Evolutionary conservation across 1,284 basidiomycete species (phyloP).

Genomic region (Sporisorium graminicola): DNA sequence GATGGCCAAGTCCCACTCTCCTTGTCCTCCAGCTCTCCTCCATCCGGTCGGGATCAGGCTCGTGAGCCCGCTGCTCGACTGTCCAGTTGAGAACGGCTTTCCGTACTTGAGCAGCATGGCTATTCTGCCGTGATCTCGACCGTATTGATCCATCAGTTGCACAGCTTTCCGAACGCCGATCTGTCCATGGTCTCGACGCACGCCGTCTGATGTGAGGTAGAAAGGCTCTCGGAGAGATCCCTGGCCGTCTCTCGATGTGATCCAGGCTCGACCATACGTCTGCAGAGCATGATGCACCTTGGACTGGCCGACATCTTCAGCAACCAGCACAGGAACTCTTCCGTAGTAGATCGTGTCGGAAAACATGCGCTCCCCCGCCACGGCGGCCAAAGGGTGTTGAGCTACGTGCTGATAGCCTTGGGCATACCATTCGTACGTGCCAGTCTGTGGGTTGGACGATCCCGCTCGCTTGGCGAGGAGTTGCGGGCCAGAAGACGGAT

Average conservation of each 20-base stretch:
- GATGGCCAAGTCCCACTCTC: background rate
- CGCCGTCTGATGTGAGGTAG: background rate
- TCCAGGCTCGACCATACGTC: background rate
- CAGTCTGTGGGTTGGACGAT: background rate
- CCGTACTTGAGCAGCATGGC: slow-evolving; percentile 6
- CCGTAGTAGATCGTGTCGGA: background rate
- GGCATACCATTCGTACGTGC: background rate
- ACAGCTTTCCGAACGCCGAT: background rate
- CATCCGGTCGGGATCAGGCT: too few relatives aligned
- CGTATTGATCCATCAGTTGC: background rate
- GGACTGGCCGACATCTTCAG: background rate
- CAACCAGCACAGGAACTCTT: background rate
- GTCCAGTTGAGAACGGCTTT: background rate
- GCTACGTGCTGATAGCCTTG: background rate
- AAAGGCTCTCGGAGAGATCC: background rate
- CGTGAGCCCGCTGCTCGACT: background rate
- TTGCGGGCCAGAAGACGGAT: background rate
- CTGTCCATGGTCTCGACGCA: background rate
- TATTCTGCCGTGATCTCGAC: background rate
- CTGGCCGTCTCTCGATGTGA: background rate
- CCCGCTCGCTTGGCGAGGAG: background rate
- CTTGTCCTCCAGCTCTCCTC: too few relatives aligned
- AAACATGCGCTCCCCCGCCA: background rate
- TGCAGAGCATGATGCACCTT: background rate
- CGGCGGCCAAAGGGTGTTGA: background rate